Conservation (phyloP, 2,329 filamentous ascomycete species). For the Pseudogymnoascus sp. region DNA sequence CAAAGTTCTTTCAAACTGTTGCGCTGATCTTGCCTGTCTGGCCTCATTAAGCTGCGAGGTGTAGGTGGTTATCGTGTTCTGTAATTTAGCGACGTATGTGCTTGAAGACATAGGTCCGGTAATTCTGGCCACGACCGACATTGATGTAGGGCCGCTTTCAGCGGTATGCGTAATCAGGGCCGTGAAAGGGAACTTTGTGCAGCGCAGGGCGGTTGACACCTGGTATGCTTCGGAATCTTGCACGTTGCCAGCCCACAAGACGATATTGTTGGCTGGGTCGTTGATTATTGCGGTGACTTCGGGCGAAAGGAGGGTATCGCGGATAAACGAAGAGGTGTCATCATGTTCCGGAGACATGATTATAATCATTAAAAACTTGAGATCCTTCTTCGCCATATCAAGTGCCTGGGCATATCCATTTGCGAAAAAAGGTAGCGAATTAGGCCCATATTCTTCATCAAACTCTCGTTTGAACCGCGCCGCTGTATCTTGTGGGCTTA, state of each 20-base stretch:
- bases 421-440: conserved; percentile 70
- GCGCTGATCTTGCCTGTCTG: conserved; percentile 68
- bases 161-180: conserved; percentile 83
- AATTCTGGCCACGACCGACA: conserved; percentile 81
- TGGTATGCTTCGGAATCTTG: conserved; percentile 92
- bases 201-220: conserved; percentile 77
- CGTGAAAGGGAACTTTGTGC: conserved; percentile 88
- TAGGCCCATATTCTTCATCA: conserved; percentile 80
- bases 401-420: conserved; percentile 87
- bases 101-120: conserved; percentile 62
- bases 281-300: conserved; percentile 69
- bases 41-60: conserved; percentile 67
- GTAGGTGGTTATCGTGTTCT: conserved; percentile 66
- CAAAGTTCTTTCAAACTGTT: conserved; percentile 72
- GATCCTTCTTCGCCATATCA: conserved; percentile 80
- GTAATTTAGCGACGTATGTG: conserved; percentile 70
- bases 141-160: conserved; percentile 72
- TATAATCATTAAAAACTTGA: conserved; percentile 86
- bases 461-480: conserved; percentile 87
- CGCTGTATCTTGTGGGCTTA: conserved; percentile 81
- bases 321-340: conserved; percentile 74
- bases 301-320: conserved; percentile 70
- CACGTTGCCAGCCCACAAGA: conserved; percentile 90
- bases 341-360: conserved; percentile 91
- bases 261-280: conserved; percentile 67